Percentiles rank a stretch among this genome's conserved stretches.
phyloP scores from a whole-genome alignment of 768 basidiomycete species.

The Baorangia bicolor region DNA sequence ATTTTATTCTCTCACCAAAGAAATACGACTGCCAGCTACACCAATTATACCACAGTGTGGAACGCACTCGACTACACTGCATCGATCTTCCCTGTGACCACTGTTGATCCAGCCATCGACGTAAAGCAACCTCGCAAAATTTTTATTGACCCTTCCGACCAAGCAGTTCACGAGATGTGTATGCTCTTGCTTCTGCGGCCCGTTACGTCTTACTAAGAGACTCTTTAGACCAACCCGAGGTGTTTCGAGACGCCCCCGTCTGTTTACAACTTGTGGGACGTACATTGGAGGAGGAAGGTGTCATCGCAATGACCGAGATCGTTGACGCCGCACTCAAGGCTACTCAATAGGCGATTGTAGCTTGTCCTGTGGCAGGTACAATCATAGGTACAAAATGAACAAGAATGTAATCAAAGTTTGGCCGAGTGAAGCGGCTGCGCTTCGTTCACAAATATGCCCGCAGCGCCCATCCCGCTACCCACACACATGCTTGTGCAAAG shows the following conservation, averaged over 20 bases:
- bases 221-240: constrained; percentile 53
- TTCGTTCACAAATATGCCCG: constrained; percentile 78
- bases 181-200: constrained; percentile 21
- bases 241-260: constrained; percentile 58
- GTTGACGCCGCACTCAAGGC: constrained; percentile 53
- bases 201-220: not conserved
- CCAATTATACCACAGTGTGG: constrained; percentile 61
- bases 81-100: constrained; percentile 62
- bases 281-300: constrained; percentile 73
- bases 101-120: constrained; percentile 56
- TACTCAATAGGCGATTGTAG: not conserved
- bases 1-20: not conserved
- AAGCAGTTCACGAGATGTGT: constrained; percentile 54
- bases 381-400: not conserved
- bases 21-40: constrained; percentile 34
- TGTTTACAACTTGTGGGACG: constrained; percentile 65
- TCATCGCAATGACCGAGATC: constrained; percentile 67
- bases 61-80: constrained; percentile 68
- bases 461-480: constrained; percentile 90
- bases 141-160: constrained; percentile 52
- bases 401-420: constrained; percentile 24
- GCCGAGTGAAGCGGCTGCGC: constrained; percentile 23
- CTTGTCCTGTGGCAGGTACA: not conserved
- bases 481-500: constrained; percentile 83
- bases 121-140: constrained; percentile 39